Conservation (phyloP, 176 grass and related monocot species). For the Eremochloa ophiuroides region DNA sequence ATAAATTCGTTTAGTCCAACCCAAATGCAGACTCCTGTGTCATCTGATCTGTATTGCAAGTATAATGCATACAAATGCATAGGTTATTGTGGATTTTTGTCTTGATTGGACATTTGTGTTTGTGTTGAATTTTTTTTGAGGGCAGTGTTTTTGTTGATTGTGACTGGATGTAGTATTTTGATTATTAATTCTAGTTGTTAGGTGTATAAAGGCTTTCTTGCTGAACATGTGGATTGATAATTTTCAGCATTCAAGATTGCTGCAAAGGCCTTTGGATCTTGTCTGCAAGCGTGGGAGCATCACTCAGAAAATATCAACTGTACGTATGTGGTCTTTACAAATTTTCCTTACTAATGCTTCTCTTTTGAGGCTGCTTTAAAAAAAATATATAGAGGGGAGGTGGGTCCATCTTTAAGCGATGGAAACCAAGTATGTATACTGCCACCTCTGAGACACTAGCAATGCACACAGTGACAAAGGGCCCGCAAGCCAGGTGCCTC, state of each 20-base stretch:
- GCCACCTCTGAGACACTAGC: background rate
- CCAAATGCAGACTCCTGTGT: background rate
- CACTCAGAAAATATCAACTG: slow-evolving; percentile 81
- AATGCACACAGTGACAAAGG: background rate
- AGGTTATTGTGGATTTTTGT: background rate
- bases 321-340: slow-evolving; percentile 31
- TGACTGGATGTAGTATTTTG: background rate
- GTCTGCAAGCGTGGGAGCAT: slow-evolving; percentile 81
- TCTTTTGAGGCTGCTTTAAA: background rate
- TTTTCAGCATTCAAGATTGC: slow-evolving; percentile 82
- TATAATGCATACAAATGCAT: background rate
- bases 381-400: background rate
- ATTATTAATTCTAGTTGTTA: slow-evolving; percentile 8
- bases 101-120: background rate
- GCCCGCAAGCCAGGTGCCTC: too few relatives aligned
- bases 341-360: background rate
- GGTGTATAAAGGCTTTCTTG: background rate
- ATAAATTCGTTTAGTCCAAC: slow-evolving; percentile 2
- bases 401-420: background rate
- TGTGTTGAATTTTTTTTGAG: too few relatives aligned
- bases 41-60: background rate
- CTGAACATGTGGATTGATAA: slow-evolving; percentile 17
- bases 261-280: slow-evolving; percentile 81
- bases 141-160: slow-evolving; percentile 30
- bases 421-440: background rate